phyloP scores from a whole-genome alignment of 371 early-diverging fungal genomes.

The Syncephalastrum sp. region DNA sequence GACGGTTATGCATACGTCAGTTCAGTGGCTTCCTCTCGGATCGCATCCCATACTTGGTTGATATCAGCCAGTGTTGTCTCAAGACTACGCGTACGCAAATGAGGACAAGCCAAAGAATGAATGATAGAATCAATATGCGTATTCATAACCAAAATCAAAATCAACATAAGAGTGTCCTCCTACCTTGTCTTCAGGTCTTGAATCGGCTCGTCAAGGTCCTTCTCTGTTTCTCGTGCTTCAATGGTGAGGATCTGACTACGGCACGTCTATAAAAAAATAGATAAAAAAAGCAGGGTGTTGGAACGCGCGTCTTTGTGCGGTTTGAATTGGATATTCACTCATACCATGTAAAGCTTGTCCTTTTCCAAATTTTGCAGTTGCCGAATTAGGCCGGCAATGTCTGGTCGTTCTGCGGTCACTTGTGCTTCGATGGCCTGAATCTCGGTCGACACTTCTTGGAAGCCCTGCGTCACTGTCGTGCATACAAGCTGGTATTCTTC shows the following conservation, averaged over 20 bases:
- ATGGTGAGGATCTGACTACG: conserved; percentile 41
- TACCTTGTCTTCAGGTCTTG: conserved; percentile 27
- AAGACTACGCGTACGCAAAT: conserved; percentile 12
- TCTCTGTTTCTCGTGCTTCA: conserved; percentile 34
- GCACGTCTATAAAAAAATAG: conserved; percentile 18
- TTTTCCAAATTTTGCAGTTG: conserved; percentile 37
- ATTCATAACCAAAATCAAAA: neutral
- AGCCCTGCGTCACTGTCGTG: conserved; percentile 44
- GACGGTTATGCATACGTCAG: conserved; percentile 9
- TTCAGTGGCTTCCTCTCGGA: conserved; percentile 40
- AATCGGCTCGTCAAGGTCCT: conserved; percentile 40
- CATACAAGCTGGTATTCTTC: conserved; percentile 49
- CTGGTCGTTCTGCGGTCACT: conserved; percentile 15
- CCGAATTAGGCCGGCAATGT: conserved; percentile 32
- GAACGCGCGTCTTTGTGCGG: neutral
- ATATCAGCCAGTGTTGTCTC: conserved; percentile 19
- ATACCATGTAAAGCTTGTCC: conserved; percentile 36
- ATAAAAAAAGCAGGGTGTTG: neutral
- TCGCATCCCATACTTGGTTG: conserved; percentile 41
- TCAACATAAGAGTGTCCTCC: neutral
- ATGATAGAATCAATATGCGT: neutral
- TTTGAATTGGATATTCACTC: neutral
- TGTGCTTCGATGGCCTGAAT: conserved; percentile 37
- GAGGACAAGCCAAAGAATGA: neutral
- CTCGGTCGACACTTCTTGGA: conserved; percentile 43